A percentile compares a stretch with the other conserved stretches of the same genome.
phyloP scores from a whole-genome alignment of 805 yeast species.

The Wickerhamiella kazuoi region DNA sequence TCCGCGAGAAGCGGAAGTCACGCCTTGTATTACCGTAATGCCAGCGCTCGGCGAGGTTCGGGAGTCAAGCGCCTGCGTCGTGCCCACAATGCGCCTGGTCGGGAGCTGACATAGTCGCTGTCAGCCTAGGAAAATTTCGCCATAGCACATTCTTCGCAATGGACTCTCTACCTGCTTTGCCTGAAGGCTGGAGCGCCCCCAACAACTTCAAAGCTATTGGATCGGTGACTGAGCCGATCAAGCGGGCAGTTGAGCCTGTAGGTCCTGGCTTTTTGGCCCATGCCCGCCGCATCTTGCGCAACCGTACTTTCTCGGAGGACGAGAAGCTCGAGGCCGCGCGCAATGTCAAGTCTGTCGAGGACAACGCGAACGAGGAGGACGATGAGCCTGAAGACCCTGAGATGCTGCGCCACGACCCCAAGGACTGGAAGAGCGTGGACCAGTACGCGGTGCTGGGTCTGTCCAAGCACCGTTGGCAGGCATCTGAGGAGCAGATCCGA shows the following conservation, averaged over 20 bases:
- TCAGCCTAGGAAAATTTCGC: background rate
- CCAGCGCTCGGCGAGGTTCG: slow-evolving; percentile 2
- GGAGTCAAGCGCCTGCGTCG: background rate
- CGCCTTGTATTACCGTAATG: background rate
- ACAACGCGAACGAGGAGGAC: slow-evolving; percentile 28
- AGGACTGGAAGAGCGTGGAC: slow-evolving; percentile 96
- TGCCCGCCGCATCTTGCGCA: slow-evolving; percentile 86
- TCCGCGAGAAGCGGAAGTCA: background rate
- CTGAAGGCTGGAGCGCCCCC: slow-evolving; percentile 14
- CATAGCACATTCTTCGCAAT: no score
- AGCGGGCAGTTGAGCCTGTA: slow-evolving; percentile 80
- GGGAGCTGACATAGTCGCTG: slow-evolving; percentile 5
- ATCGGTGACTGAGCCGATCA: slow-evolving; percentile 18
- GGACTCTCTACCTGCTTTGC: slow-evolving; percentile 11
- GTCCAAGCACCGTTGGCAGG: slow-evolving; percentile 75
- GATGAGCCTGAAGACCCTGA: slow-evolving; percentile 61
- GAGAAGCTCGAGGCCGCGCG: slow-evolving; percentile 85
- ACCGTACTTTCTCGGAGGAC: slow-evolving; percentile 97
- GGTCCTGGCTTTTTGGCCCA: slow-evolving; percentile 93
- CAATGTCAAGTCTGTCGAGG: slow-evolving; percentile 58
- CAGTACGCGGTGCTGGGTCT: slow-evolving; percentile 92
- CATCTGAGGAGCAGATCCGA: slow-evolving; percentile 83
- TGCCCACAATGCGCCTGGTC: slow-evolving; percentile 3
- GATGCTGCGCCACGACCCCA: slow-evolving; percentile 76
- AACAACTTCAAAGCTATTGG: slow-evolving; percentile 16